phyloP scores from a whole-genome alignment of 2,329 filamentous ascomycete species.

The Arthrobotrys pseudoclavata region DNA sequence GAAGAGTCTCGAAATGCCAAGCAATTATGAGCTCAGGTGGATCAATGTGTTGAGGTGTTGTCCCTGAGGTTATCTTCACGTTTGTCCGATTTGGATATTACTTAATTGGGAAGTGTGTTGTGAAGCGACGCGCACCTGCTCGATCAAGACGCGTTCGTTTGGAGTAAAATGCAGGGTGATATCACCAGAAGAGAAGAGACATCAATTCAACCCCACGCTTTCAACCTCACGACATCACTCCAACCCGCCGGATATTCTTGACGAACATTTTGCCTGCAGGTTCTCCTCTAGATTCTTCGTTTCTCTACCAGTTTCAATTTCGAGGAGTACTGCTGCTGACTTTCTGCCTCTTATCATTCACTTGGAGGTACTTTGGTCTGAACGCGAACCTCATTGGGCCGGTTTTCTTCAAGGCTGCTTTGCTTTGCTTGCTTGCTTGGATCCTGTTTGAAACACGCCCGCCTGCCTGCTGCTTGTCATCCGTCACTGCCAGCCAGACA shows the following conservation, averaged over 20 bases:
- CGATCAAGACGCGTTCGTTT: slow-evolving; percentile 26
- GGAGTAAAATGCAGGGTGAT: slow-evolving; percentile 22
- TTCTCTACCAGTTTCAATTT: background rate
- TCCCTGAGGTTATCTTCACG: background rate
- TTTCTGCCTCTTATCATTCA: background rate
- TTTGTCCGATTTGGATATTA: slow-evolving; percentile 9
- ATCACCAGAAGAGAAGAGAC: slow-evolving; percentile 19
- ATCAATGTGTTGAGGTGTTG: slow-evolving; percentile 45
- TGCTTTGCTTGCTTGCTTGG: slow-evolving; percentile 32
- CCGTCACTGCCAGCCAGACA: slow-evolving; percentile 9
- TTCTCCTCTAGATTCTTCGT: background rate
- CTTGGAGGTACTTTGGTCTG: background rate
- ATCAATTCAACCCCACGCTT: background rate
- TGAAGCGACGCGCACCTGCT: slow-evolving; percentile 28
- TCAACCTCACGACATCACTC: background rate
- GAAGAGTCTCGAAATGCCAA: slow-evolving; percentile 56
- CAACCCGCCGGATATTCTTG: background rate
- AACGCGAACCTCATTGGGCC: slow-evolving; percentile 45
- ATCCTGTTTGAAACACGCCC: slow-evolving; percentile 54
- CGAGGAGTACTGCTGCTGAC: background rate
- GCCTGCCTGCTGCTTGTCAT: slow-evolving; percentile 13
- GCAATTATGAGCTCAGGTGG: too few relatives aligned
- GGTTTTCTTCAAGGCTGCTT: slow-evolving; percentile 10
- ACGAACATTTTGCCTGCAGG: background rate
- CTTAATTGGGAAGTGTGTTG: slow-evolving; percentile 36